Base-by-base conservation (phyloP, 805 yeast species). In the Kurtzmaniella cleridarum region DNA sequence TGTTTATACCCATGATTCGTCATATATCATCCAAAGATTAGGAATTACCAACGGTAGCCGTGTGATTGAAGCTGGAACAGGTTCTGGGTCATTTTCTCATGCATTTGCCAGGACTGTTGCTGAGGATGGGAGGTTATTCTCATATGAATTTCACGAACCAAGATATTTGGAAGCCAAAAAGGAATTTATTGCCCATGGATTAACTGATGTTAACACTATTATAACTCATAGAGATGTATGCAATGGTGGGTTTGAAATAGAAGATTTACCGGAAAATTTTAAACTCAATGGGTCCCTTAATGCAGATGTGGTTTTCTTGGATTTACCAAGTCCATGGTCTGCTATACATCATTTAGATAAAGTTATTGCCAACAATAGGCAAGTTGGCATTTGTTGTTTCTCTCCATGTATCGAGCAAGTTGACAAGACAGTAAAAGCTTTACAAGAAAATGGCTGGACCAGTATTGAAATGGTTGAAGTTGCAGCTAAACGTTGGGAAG, bases 341-440 rank as follows among this genome's bases (percentile, higher is more conserved):
- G 98, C 98, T 5, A 84, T 93, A 38, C 87, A 88, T 5, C 82
- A 84, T 59, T 62, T 91, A 34, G 63, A 69, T 10, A 49, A 54
- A 26, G 95, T 84, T 1, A 71, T 85, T 12, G 64, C 84, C 7
- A 58, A 64, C 7, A 63, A 63, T 14, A 66, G 71, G 40, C 68
- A 71, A 20, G 85, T 79, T 16, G 79, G 84, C 2, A 73, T 93
- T 39, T 93, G 99, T 62, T 93, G 98, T 61, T 93, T 93, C 56
- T 86, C 95, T 30, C 99, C 99, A 8, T 93, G 99, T 61, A 85
- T 93, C 35, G 99, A 93, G 62, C 99, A 93, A 64, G 98, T 93
- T 3, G 83, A 83, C 41, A 82, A 85, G 55, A 86, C 98, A 0
- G 79, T 91, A 10, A 82, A 77, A 46, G 82, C 85, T 0, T 64